phyloP scores from a whole-genome alignment of 495 filamentous ascomycete species.

The Podospora fimiseda region DNA sequence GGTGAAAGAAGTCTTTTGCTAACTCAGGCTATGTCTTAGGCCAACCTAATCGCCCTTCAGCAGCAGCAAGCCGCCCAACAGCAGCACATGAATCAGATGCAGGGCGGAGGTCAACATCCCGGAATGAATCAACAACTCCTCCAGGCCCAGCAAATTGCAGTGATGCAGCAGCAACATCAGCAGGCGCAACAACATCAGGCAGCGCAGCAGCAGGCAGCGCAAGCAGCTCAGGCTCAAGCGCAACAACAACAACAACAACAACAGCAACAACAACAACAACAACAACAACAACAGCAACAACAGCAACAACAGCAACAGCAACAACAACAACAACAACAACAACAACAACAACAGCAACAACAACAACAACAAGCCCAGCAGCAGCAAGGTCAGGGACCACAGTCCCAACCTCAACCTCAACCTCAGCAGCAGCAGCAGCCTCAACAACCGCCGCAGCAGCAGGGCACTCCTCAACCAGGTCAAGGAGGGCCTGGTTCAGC shows the following conservation, averaged over 20 bases:
- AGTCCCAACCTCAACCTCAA: constrained; percentile 27
- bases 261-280: neutral
- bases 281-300: neutral
- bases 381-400: constrained; percentile 14
- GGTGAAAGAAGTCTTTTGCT: constrained; percentile 10
- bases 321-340: constrained; percentile 29
- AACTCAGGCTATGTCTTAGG: constrained; percentile 8
- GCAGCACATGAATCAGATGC: constrained; percentile 44
- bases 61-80: constrained; percentile 34
- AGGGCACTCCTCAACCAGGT: constrained; percentile 45
- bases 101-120: constrained; percentile 36
- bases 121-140: constrained; percentile 31
- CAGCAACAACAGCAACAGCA: constrained; percentile 23
- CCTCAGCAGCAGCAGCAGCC: constrained; percentile 29
- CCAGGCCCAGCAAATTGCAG: constrained; percentile 23
- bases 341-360: constrained; percentile 26
- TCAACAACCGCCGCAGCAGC: constrained; percentile 22
- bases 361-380: constrained; percentile 48
- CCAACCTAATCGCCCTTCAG: constrained; percentile 20
- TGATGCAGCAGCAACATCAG: constrained; percentile 33
- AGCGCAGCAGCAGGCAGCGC: neutral
- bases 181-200: constrained; percentile 33
- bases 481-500: constrained; percentile 25
- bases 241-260: neutral
- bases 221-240: neutral